Evolutionary conservation across 2,329 filamentous ascomycete genomes (phyloP).

Genomic region (Epichloe glyceriae): DNA sequence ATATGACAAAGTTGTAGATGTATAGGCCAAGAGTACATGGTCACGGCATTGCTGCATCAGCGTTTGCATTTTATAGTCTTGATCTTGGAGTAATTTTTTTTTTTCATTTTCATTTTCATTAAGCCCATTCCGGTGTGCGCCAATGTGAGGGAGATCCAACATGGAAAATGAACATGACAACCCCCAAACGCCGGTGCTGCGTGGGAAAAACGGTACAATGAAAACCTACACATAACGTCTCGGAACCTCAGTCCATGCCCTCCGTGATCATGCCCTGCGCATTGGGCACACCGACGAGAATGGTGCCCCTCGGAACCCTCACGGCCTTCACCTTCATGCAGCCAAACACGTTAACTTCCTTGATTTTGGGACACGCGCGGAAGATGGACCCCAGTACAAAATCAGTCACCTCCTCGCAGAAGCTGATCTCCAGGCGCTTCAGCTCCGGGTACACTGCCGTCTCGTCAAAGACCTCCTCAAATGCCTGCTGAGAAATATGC

Average conservation of each 20-base stretch:
- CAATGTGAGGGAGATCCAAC: too few species aligned
- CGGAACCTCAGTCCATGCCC: slow-evolving; percentile 16
- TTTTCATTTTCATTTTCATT: too few species aligned
- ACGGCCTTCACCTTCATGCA: slow-evolving; percentile 49
- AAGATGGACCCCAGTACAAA: slow-evolving; percentile 52
- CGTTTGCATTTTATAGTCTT: too few species aligned
- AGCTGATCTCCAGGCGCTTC: slow-evolving; percentile 61
- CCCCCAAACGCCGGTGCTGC: too few species aligned
- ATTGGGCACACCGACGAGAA: slow-evolving; percentile 46
- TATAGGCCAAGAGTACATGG: too few species aligned
- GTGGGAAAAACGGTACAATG: background rate
- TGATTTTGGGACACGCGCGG: slow-evolving; percentile 46
- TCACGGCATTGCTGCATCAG: too few species aligned
- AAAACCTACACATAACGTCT: background rate
- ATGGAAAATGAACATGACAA: too few species aligned
- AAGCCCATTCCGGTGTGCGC: too few species aligned
- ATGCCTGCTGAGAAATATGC: slow-evolving; percentile 60
- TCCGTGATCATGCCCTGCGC: slow-evolving; percentile 48
- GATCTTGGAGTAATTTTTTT: too few species aligned
- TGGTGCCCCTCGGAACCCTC: slow-evolving; percentile 39
- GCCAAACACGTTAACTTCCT: slow-evolving; percentile 49
- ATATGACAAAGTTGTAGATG: too few species aligned
- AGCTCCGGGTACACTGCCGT: slow-evolving; percentile 54
- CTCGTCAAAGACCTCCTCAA: slow-evolving; percentile 58
- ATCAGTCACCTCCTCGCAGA: slow-evolving; percentile 56